A percentile compares a stretch with the other conserved stretches of the same genome.
Evolutionary conservation across 139 green algal genomes (phyloP).

Genomic region (Asterochloris erici): DNA sequence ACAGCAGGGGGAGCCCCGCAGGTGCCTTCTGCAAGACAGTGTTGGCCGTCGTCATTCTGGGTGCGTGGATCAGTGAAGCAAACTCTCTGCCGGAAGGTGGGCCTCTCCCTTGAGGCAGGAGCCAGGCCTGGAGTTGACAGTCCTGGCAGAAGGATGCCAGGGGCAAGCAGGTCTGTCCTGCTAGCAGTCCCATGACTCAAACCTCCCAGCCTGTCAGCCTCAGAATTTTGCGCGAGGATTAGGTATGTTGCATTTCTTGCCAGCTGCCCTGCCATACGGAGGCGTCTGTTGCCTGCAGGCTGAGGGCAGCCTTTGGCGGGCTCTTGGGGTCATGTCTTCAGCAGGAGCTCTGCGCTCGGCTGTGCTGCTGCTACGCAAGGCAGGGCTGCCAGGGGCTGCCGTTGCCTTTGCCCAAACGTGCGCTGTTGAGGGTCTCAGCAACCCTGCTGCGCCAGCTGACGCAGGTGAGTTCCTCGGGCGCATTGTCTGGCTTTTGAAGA

Average conservation of each 20-base stretch:
- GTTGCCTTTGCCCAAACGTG: constrained; percentile 43
- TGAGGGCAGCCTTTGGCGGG: constrained; percentile 43
- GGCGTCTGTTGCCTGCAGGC: not conserved
- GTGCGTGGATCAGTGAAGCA: too few species aligned
- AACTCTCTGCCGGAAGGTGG: too few species aligned
- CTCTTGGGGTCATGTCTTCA: constrained; percentile 32
- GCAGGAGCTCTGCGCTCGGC: constrained; percentile 27
- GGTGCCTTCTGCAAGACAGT: too few species aligned
- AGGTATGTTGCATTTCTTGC: too few species aligned
- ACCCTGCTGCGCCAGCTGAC: constrained; percentile 10
- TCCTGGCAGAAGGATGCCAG: too few species aligned
- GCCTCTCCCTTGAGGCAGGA: too few species aligned
- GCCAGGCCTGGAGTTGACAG: too few species aligned
- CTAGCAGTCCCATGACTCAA: constrained; percentile 2
- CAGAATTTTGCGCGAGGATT: too few species aligned
- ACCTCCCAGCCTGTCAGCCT: not conserved
- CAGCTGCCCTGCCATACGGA: too few species aligned
- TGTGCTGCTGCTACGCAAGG: constrained; percentile 45
- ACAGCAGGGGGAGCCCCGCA: too few species aligned
- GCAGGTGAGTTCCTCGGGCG: constrained; percentile 3
- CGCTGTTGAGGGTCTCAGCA: constrained; percentile 32
- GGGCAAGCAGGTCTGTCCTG: not conserved
- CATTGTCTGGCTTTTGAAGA: too few species aligned
- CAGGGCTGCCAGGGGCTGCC: constrained; percentile 51
- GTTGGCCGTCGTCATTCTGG: too few species aligned